A percentile compares a stretch with the other conserved stretches of the same genome.
phyloP scores from a whole-genome alignment of 2,329 filamentous ascomycete genomes.

The Fusarium hostae region DNA sequence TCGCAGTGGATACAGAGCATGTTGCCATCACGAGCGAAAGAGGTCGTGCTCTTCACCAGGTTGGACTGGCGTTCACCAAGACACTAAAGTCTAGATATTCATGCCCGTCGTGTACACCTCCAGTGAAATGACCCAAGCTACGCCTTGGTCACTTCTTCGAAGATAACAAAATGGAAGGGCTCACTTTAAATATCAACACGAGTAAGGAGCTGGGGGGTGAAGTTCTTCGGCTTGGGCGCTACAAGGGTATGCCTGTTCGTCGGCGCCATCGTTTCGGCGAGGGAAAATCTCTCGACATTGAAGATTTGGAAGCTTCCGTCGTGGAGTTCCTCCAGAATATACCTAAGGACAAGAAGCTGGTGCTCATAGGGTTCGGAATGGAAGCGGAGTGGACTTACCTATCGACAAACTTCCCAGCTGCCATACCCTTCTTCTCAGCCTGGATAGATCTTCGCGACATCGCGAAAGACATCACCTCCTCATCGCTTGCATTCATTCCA shows the following conservation, averaged over 20 bases:
- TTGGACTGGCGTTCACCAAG: slow-evolving; percentile 22
- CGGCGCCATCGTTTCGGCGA: slow-evolving; percentile 23
- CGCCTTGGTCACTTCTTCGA: slow-evolving; percentile 2
- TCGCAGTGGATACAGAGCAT: slow-evolving; percentile 60
- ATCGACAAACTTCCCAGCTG: not conserved
- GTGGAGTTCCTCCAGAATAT: slow-evolving; percentile 8
- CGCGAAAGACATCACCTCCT: slow-evolving; percentile 7
- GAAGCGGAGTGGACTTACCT: slow-evolving; percentile 31
- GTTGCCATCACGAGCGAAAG: slow-evolving; percentile 66
- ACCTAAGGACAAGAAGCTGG: not conserved
- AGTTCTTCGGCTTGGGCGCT: not conserved
- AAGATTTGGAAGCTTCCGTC: not conserved
- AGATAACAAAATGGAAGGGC: not conserved
- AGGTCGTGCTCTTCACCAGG: slow-evolving; percentile 30
- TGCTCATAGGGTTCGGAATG: slow-evolving; percentile 17
- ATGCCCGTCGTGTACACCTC: not conserved
- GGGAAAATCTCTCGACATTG: not conserved
- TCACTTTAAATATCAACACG: slow-evolving; percentile 13
- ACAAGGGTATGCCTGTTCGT: slow-evolving; percentile 9
- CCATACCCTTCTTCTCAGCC: slow-evolving; percentile 20
- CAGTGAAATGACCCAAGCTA: not conserved
- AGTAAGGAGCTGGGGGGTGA: not conserved
- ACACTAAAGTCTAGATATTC: not conserved
- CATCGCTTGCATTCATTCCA: not conserved
- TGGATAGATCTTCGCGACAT: slow-evolving; percentile 30